Evolutionary conservation across 179 eudicot species (phyloP).

Genomic region (Drosera spatulata): DNA sequence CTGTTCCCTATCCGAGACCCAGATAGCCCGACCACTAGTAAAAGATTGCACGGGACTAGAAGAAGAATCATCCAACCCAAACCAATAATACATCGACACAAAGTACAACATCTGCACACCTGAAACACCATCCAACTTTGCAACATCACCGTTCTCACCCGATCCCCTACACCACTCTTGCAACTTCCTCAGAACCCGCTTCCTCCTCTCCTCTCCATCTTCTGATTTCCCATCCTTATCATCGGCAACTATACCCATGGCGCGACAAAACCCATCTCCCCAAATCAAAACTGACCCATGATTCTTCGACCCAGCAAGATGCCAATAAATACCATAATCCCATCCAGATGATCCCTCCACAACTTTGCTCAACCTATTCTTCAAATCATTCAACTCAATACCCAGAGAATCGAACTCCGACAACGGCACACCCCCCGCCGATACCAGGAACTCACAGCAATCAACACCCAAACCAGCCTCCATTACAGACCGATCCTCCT

Average conservation of each 20-base stretch:
- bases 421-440: conserved; percentile 36
- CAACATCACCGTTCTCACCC: conserved; percentile 34
- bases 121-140: conserved; percentile 48
- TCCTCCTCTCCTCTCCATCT: conserved; percentile 28
- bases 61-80: conserved; percentile 45
- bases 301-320: conserved; percentile 59
- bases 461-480: conserved; percentile 61
- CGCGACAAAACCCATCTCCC: conserved; percentile 82
- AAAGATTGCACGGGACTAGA: conserved; percentile 77
- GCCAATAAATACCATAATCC: conserved; percentile 93
- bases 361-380: conserved; percentile 45
- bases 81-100: conserved; percentile 68
- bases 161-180: conserved; percentile 57
- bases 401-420: conserved; percentile 43
- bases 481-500: conserved; percentile 48
- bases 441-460: conserved; percentile 49
- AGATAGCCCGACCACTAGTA: conserved; percentile 49
- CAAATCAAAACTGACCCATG: conserved; percentile 75
- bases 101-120: conserved; percentile 73
- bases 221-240: conserved; percentile 14
- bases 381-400: conserved; percentile 46
- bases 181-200: conserved; percentile 54
- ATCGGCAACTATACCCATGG: conserved; percentile 18
- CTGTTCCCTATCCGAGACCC: conserved; percentile 51
- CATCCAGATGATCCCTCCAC: conserved; percentile 61